Conservation (phyloP, 2,329 filamentous ascomycete genomes). For the Colletotrichum musicola region DNA sequence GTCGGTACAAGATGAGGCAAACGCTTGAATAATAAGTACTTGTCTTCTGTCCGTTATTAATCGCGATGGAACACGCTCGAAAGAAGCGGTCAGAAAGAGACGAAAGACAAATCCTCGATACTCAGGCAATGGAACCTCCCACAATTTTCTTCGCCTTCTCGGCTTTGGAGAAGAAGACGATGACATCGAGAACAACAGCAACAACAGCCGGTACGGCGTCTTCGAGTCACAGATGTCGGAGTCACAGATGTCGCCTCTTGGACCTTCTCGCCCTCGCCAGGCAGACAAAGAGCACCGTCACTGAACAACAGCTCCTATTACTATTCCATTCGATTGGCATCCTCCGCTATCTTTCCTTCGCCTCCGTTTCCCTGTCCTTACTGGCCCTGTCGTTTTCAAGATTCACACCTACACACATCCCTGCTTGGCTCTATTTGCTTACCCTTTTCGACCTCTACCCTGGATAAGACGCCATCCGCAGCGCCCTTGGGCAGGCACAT, state of each 20-base stretch:
- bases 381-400: not conserved
- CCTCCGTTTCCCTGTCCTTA: no score
- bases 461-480: conserved; percentile 35
- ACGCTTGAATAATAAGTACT: conserved; percentile 14
- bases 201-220: no score
- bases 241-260: conserved; percentile 30
- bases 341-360: conserved; percentile 13
- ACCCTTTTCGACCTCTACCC: conserved; percentile 13
- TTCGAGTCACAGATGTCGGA: conserved; percentile 28
- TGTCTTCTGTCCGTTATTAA: no score
- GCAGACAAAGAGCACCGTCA: conserved; percentile 16
- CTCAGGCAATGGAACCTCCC: conserved; percentile 25
- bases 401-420: conserved; percentile 29
- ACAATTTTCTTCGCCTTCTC: conserved; percentile 23
- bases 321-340: conserved; percentile 5
- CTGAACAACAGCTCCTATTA: conserved; percentile 6
- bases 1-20: conserved; percentile 19
- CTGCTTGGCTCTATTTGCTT: conserved; percentile 2
- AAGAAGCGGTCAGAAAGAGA: conserved; percentile 34
- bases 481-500: conserved; percentile 33
- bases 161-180: not conserved
- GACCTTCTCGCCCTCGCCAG: conserved; percentile 8
- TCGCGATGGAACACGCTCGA: conserved; percentile 17
- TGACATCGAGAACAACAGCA: no score
- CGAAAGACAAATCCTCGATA: not conserved